Percentiles rank a stretch among this genome's conserved stretches.
phyloP scores from a whole-genome alignment of 352 stramenopile species.

The Phytopythium boreale region DNA sequence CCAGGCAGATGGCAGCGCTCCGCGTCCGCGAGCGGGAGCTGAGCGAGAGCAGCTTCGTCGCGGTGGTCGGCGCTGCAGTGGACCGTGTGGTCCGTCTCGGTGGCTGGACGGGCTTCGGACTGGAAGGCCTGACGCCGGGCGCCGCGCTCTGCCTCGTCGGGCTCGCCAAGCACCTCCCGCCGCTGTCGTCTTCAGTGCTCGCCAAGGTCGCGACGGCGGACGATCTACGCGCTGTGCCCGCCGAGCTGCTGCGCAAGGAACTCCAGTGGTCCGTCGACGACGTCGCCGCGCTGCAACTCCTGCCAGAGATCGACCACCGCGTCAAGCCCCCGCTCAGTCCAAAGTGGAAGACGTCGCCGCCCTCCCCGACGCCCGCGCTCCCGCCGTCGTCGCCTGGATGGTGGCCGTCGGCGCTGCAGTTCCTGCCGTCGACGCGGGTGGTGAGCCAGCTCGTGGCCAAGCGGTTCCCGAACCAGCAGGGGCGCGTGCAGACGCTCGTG shows the following conservation, averaged over 20 bases:
- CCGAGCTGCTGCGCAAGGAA: slow-evolving; percentile 34
- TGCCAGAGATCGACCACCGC: slow-evolving; percentile 7
- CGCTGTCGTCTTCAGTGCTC: slow-evolving; percentile 11
- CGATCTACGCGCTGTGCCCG: slow-evolving; percentile 22
- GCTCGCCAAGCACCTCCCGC: slow-evolving; percentile 42
- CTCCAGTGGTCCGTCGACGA: slow-evolving; percentile 68
- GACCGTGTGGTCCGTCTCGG: slow-evolving; percentile 17
- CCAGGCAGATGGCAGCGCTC: slow-evolving; percentile 40
- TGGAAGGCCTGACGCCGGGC: slow-evolving; percentile 61
- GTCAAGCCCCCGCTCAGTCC: slow-evolving; percentile 54
- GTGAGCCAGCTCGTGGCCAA: slow-evolving; percentile 49
- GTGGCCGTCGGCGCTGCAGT: slow-evolving; percentile 12
- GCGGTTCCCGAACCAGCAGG: slow-evolving; percentile 74
- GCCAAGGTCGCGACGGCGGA: slow-evolving; percentile 28
- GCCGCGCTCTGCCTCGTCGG: slow-evolving; percentile 61
- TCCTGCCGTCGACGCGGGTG: slow-evolving; percentile 46
- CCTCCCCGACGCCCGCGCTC: neutral
- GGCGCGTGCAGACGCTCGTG: slow-evolving; percentile 48
- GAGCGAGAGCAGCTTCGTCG: slow-evolving; percentile 41
- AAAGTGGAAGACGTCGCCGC: neutral
- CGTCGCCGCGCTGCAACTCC: slow-evolving; percentile 25
- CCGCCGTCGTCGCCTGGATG: neutral
- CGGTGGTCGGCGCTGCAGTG: slow-evolving; percentile 30
- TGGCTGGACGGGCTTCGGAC: slow-evolving; percentile 63
- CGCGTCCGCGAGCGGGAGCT: slow-evolving; percentile 24